Base-by-base conservation (phyloP, 495 filamentous ascomycete species). In the Cladorrhinum samala region DNA sequence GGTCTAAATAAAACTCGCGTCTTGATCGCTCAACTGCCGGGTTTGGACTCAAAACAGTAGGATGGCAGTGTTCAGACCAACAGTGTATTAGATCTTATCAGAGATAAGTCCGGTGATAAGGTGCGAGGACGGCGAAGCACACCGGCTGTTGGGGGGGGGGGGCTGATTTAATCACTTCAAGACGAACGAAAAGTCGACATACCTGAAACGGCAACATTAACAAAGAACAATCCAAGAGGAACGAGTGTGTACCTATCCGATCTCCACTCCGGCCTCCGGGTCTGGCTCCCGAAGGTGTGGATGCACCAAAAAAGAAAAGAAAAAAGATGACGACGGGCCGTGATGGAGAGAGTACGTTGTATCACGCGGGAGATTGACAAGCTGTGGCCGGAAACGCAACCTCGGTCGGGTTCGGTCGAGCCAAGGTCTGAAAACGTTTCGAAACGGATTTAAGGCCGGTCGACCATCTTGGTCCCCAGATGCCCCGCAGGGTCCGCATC, bases 401-500 rank as follows among this genome's bases (percentile, higher is more conserved):
- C 49, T 17, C 42, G 55, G 55, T 42, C 50, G 19, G 45, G 9
- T 19, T 27, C 13, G 45, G 50, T 37, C 55, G 27, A 46, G 30
- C 38, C 49, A 24, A 50, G 52, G 55, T 16, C 55, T 49, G 45
- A 33, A 51, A 55, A 49, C 49, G 54, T 61, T 61, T 61, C 41
- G 55, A 61, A 61, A 57, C 59, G 50, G 43, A 47, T 21, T 38
- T n/a, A 41, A 6, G 43, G 45, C 27, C 46, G 45, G 45, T 23
- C 45, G 21, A 3, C 11, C 24, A 17, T 20, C 24, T 23, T 27
- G 21, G 45, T 11, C 27, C 11, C n/a, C n/a, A n/a, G n/a, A n/a
- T n/a, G n/a, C n/a, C n/a, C n/a, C n/a, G n/a, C n/a, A n/a, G n/a
- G n/a, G n/a, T n/a, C n/a, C n/a, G n/a, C n/a, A n/a, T 33, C 6